Percentiles rank a stretch among this genome's conserved stretches.
Evolutionary conservation across 129 eudicot species (phyloP).

Genomic region (Centaurea solstitialis): DNA sequence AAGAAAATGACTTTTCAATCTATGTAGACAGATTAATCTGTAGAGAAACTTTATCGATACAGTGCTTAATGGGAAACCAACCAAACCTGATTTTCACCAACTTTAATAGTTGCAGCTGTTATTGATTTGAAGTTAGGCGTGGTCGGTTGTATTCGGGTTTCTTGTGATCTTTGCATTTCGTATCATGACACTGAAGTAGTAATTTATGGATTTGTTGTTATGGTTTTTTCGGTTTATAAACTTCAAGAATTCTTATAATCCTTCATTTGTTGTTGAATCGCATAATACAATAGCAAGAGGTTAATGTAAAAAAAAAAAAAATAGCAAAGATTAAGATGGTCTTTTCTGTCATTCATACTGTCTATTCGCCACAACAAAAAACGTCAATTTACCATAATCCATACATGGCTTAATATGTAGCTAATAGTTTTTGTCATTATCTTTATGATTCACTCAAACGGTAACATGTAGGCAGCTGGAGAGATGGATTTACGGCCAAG

Average conservation of each 20-base stretch:
- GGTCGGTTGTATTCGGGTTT: neutral
- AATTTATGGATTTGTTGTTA: neutral
- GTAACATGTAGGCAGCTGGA: slow-evolving; percentile 78
- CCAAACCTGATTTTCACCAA: neutral
- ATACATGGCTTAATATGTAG: neutral
- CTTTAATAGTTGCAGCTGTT: neutral
- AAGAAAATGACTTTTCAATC: no score
- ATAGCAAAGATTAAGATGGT: neutral
- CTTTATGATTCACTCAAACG: slow-evolving; percentile 5
- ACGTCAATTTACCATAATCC: neutral
- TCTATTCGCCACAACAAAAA: neutral
- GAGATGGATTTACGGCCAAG: slow-evolving; percentile 93
- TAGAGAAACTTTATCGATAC: no score
- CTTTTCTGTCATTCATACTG: neutral
- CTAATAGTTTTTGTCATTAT: neutral
- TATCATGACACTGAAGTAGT: neutral
- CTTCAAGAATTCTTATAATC: neutral
- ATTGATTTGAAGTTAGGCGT: neutral
- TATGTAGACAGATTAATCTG: no score
- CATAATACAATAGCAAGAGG: neutral
- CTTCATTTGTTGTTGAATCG: neutral
- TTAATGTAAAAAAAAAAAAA: neutral
- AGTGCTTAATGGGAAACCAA: no score
- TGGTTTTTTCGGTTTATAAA: neutral
- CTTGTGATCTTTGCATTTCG: neutral